Conservation (phyloP, 2,329 filamentous ascomycete genomes). For the Penicillium capsulatum region DNA sequence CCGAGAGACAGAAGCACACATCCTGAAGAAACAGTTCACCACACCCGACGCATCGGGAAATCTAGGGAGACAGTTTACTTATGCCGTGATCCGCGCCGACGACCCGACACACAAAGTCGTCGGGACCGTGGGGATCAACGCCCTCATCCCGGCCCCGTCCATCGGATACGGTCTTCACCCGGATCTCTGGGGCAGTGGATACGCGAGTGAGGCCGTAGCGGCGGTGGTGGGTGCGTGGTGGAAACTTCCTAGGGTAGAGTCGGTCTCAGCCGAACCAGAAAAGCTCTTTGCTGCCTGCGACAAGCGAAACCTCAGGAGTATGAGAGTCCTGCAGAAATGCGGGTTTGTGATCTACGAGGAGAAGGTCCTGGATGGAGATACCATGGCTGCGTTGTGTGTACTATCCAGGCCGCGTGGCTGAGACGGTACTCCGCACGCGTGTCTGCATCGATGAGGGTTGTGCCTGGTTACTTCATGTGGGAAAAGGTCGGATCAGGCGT, state of each 20-base stretch:
- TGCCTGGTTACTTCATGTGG: too few relatives aligned
- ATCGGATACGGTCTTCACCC: slow-evolving; percentile 26
- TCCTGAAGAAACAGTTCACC: slow-evolving; percentile 14
- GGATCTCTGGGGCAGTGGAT: slow-evolving; percentile 24
- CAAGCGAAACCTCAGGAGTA: slow-evolving; percentile 17
- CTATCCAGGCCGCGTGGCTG: too few relatives aligned
- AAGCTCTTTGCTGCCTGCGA: slow-evolving; percentile 19
- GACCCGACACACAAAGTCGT: slow-evolving; percentile 16
- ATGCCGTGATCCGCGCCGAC: slow-evolving; percentile 13
- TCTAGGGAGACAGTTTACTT: slow-evolving; percentile 17
- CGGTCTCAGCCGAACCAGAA: slow-evolving; percentile 8
- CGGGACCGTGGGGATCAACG: slow-evolving; percentile 19
- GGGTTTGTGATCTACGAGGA: slow-evolving; percentile 16
- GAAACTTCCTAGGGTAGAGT: slow-evolving; percentile 13
- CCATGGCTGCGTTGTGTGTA: slow-evolving; percentile 15
- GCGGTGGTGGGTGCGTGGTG: slow-evolving; percentile 24
- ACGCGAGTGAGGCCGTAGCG: slow-evolving; percentile 22
- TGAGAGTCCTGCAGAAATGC: slow-evolving; percentile 18
- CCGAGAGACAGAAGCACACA: slow-evolving; percentile 13
- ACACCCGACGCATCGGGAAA: slow-evolving; percentile 20
- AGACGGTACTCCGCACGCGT: too few relatives aligned
- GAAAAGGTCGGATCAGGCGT: too few relatives aligned
- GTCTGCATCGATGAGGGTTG: too few relatives aligned
- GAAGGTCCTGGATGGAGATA: slow-evolving; percentile 14
- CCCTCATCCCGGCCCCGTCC: slow-evolving; percentile 14